phyloP scores from a whole-genome alignment of 129 eudicot genomes.

The Glebionis coronaria region DNA sequence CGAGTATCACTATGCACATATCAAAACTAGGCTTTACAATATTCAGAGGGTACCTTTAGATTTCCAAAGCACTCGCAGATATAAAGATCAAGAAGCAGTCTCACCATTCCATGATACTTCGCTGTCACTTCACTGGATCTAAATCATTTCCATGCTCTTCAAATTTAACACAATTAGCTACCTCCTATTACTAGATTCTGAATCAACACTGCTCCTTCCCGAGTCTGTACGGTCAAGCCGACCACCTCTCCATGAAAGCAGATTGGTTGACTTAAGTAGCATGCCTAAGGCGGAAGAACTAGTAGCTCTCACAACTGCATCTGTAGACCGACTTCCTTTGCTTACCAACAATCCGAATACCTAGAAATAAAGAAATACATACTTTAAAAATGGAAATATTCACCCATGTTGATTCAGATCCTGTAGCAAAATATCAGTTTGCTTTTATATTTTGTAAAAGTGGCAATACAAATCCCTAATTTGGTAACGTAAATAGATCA shows the following conservation, averaged over 20 bases:
- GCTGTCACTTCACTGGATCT: background rate
- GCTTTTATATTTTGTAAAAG: conserved; percentile 2
- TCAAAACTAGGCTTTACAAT: conserved; percentile 18
- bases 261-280: conserved; percentile 63
- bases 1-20: conserved; percentile 16
- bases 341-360: conserved; percentile 79
- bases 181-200: conserved; percentile 37
- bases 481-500: background rate
- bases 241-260: conserved; percentile 69
- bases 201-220: conserved; percentile 43
- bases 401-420: background rate
- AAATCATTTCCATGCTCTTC: conserved; percentile 8
- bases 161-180: background rate
- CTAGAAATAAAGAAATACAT: conserved; percentile 22
- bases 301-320: conserved; percentile 86
- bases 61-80: conserved; percentile 6
- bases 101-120: conserved; percentile 5
- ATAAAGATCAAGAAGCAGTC: background rate
- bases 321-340: conserved; percentile 72
- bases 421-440: conserved; percentile 8
- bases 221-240: conserved; percentile 64
- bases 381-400: background rate
- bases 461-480: background rate
- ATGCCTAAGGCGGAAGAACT: conserved; percentile 77
- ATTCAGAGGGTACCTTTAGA: conserved; percentile 17